phyloP scores from a whole-genome alignment of 2,329 filamentous ascomycete genomes.

The Esteya vermicola region DNA sequence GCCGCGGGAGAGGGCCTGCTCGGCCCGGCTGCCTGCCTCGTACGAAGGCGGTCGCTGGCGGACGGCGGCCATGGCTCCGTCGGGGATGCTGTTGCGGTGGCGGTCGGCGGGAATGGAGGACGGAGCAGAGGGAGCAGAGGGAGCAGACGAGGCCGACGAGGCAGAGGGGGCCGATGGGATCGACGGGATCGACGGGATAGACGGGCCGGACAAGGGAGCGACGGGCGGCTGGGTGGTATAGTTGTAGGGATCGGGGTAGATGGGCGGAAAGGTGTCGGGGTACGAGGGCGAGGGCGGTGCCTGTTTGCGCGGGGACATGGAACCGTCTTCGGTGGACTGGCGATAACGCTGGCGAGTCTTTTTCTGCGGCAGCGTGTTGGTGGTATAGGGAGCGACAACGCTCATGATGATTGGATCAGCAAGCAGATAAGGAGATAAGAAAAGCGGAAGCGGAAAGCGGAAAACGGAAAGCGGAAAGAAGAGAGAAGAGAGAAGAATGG shows the following conservation, averaged over 20 bases:
- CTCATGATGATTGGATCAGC: no score
- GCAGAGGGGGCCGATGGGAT: no score
- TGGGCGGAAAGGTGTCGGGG: neutral
- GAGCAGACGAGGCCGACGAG: no score
- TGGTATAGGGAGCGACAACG: neutral
- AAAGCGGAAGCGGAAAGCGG: no score
- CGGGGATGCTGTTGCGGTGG: neutral
- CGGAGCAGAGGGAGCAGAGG: no score
- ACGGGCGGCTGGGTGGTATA: neutral
- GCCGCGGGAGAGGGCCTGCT: neutral
- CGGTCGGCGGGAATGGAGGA: no score
- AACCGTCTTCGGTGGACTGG: neutral
- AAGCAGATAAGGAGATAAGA: no score
- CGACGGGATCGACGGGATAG: neutral
- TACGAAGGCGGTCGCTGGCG: constrained; percentile 1
- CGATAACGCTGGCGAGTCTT: constrained; percentile 2
- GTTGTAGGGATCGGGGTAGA: neutral
- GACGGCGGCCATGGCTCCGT: neutral
- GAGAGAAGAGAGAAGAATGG: no score
- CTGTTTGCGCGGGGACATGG: neutral
- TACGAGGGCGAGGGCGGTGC: neutral
- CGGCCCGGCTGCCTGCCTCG: constrained; percentile 1
- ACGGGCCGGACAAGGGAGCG: neutral
- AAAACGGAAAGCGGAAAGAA: no score
- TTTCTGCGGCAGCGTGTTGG: neutral